Evolutionary conservation across 257 asterid species (phyloP).

Genomic region (Craterostigma plantagineum): DNA sequence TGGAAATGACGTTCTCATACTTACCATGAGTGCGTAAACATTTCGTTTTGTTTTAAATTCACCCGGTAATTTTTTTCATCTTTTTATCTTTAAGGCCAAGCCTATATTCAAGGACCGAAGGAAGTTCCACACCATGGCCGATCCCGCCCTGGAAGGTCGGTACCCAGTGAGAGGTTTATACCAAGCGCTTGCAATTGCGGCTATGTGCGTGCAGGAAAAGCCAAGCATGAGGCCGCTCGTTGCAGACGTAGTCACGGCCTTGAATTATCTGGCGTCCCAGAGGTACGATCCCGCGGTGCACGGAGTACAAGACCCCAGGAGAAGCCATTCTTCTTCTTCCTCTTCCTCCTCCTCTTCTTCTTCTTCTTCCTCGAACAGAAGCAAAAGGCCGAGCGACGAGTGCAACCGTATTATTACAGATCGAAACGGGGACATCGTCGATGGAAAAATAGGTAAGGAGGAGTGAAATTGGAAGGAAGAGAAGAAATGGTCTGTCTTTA

Average conservation of each 20-base stretch:
- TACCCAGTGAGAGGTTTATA: slow-evolving; percentile 60
- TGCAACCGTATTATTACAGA: too few species aligned
- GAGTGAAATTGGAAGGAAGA: too few species aligned
- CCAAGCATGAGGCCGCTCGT: slow-evolving; percentile 62
- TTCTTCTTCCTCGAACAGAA: too few species aligned
- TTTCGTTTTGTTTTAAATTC: not conserved
- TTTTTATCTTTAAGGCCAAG: slow-evolving; percentile 34
- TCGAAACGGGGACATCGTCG: too few species aligned
- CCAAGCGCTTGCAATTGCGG: slow-evolving; percentile 84
- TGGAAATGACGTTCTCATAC: too few species aligned
- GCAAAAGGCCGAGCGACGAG: too few species aligned
- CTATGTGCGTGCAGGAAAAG: slow-evolving; percentile 85
- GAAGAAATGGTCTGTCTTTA: too few species aligned
- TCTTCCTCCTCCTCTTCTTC: too few species aligned
- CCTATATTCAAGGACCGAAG: slow-evolving; percentile 73
- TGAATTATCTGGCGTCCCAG: slow-evolving; percentile 60
- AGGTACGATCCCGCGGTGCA: slow-evolving; percentile 28
- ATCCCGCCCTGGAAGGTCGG: slow-evolving; percentile 73
- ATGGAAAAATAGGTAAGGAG: too few species aligned
- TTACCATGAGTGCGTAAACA: not conserved
- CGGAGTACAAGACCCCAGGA: not conserved
- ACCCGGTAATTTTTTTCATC: slow-evolving; percentile 6
- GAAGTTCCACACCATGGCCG: slow-evolving; percentile 56
- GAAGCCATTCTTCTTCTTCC: not conserved
- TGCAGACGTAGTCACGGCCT: slow-evolving; percentile 83